phyloP scores from a whole-genome alignment of 345 rosid genomes.

The Clarkia xantiana region DNA sequence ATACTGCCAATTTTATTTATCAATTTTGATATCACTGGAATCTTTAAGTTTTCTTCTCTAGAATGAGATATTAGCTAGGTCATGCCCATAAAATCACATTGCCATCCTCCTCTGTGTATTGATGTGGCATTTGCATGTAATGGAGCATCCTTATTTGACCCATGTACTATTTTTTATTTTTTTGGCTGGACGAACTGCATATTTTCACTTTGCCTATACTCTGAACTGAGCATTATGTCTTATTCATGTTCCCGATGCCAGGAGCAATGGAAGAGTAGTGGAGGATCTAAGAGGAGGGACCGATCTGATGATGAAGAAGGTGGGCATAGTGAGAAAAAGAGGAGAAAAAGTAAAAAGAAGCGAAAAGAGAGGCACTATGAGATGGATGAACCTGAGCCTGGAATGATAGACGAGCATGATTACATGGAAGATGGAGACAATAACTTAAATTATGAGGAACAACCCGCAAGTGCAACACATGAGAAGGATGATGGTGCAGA shows the following conservation, averaged over 20 bases:
- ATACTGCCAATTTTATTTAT: too few relatives aligned
- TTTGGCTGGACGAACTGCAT: not conserved
- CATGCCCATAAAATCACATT: too few relatives aligned
- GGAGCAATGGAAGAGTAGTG: slow-evolving; percentile 96
- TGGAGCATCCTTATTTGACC: too few relatives aligned
- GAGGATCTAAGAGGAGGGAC: slow-evolving; percentile 67
- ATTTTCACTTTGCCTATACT: not conserved
- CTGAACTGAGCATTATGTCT: slow-evolving; percentile 1
- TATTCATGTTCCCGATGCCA: slow-evolving; percentile 17
- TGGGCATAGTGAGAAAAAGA: slow-evolving; percentile 71
- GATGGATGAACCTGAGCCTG: slow-evolving; percentile 54
- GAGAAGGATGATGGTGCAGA: slow-evolving; percentile 44
- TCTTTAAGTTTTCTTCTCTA: too few relatives aligned
- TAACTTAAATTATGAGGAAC: slow-evolving; percentile 36
- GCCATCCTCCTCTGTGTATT: too few relatives aligned
- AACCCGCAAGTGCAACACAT: slow-evolving; percentile 21
- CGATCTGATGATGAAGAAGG: slow-evolving; percentile 72
- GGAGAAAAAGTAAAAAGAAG: slow-evolving; percentile 83
- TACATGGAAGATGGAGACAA: slow-evolving; percentile 62
- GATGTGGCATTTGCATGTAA: too few relatives aligned
- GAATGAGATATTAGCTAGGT: too few relatives aligned
- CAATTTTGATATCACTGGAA: too few relatives aligned
- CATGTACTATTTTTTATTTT: not conserved
- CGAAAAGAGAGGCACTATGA: slow-evolving; percentile 78
- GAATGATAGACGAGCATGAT: slow-evolving; percentile 52